Evolutionary conservation across 169 alveolate species (phyloP).

Genomic region (Haemoproteus tartakovskyi): DNA sequence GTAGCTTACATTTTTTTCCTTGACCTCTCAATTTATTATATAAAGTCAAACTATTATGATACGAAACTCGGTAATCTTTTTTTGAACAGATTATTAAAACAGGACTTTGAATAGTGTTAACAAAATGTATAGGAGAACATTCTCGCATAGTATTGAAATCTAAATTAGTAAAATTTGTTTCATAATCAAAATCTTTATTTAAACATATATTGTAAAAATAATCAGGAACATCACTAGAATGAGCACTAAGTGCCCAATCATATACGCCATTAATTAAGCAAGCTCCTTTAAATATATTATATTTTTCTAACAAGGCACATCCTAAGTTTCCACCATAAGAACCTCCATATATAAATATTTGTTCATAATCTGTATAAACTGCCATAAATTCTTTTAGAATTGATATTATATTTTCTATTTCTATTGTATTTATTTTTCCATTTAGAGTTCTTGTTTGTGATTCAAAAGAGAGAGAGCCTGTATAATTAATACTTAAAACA

Average conservation of each 20-base stretch:
- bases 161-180: neutral
- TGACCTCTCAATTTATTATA: conserved; percentile 28
- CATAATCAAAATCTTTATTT: conserved; percentile 18
- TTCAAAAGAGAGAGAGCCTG: conserved; percentile 17
- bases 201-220: conserved; percentile 8
- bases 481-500: conserved; percentile 31
- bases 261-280: conserved; percentile 47
- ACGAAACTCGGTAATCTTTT: conserved; percentile 39
- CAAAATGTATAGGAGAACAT: conserved; percentile 26
- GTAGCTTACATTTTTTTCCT: conserved; percentile 24
- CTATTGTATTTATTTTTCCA: conserved; percentile 38
- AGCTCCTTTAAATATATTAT: conserved; percentile 37
- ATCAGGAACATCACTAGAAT: conserved; percentile 42
- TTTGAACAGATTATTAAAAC: conserved; percentile 35
- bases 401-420: conserved; percentile 29
- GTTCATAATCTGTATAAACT: conserved; percentile 40
- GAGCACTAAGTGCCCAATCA: conserved; percentile 35
- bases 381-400: conserved; percentile 2
- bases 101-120: conserved; percentile 19
- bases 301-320: conserved; percentile 43
- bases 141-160: conserved; percentile 12
- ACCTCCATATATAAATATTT: conserved; percentile 32
- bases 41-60: conserved; percentile 45
- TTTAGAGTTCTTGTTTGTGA: conserved; percentile 13
- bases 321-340: conserved; percentile 51